A percentile compares a stretch with the other conserved stretches of the same genome.
phyloP scores from a whole-genome alignment of 2,329 filamentous ascomycete genomes.

The Fusarium nisikadoi region DNA sequence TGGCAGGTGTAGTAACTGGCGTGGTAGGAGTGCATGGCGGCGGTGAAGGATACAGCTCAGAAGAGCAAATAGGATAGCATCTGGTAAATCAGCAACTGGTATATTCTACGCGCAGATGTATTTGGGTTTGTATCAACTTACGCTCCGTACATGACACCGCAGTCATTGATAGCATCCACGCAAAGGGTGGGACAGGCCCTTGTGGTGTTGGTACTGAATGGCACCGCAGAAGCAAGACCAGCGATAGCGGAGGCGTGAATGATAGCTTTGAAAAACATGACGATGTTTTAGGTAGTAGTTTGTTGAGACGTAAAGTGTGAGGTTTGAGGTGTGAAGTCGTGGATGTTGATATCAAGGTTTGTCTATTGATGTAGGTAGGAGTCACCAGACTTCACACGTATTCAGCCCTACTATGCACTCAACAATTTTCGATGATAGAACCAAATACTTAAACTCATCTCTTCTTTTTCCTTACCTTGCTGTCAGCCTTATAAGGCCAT shows the following conservation, averaged over 20 bases:
- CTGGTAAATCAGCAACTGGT: conserved; percentile 27
- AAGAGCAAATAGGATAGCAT: conserved; percentile 47
- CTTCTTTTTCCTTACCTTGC: too few relatives aligned
- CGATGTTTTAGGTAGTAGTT: not conserved
- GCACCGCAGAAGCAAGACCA: conserved; percentile 16
- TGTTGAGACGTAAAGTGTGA: not conserved
- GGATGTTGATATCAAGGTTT: not conserved
- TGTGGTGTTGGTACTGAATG: not conserved
- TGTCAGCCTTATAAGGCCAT: too few relatives aligned
- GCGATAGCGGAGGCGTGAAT: conserved; percentile 17
- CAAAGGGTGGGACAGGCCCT: conserved; percentile 37
- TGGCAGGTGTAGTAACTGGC: not conserved
- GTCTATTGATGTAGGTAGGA: not conserved
- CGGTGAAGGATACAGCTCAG: conserved; percentile 34
- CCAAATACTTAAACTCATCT: not conserved
- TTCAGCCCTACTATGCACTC: not conserved
- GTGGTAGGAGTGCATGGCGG: conserved; percentile 37
- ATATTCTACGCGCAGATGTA: not conserved
- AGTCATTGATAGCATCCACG: conserved; percentile 44
- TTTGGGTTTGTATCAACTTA: conserved; percentile 8
- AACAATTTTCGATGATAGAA: not conserved
- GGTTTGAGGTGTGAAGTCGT: not conserved
- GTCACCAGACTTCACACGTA: conserved; percentile 9
- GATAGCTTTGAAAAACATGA: conserved; percentile 22
- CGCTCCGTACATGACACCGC: conserved; percentile 44